Conservation (phyloP, 1,284 basidiomycete species). For the Moesziomyces parantarcticus region DNA sequence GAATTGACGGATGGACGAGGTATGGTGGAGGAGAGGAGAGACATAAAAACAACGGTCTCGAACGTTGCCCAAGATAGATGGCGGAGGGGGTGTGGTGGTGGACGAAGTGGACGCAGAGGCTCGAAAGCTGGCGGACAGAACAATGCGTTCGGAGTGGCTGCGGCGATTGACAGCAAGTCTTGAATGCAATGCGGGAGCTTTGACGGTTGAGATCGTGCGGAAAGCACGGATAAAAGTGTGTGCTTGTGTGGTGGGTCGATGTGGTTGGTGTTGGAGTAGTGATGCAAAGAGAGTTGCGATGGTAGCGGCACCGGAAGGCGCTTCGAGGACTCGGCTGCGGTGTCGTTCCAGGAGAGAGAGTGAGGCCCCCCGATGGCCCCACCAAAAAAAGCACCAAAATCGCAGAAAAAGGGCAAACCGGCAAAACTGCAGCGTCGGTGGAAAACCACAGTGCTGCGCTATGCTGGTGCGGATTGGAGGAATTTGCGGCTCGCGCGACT, state of each 20-base stretch:
- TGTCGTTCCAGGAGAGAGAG: too few species aligned
- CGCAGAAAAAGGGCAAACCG: too few species aligned
- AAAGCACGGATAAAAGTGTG: too few species aligned
- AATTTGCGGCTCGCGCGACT: too few species aligned
- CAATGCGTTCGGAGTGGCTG: not conserved
- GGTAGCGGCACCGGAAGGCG: not conserved
- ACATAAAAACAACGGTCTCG: constrained; percentile 48
- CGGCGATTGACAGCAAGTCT: not conserved
- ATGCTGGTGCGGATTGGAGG: too few species aligned
- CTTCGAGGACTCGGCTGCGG: too few species aligned
- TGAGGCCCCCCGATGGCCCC: too few species aligned
- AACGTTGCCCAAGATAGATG: constrained; percentile 15
- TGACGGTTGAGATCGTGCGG: not conserved
- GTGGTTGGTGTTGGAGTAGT: not conserved
- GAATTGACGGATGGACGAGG: constrained; percentile 49
- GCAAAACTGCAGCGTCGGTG: too few species aligned
- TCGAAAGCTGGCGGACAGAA: not conserved
- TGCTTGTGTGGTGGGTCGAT: not conserved
- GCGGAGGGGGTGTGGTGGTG: constrained; percentile 3
- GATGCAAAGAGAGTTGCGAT: not conserved
- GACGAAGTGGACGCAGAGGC: not conserved
- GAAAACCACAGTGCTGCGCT: too few species aligned
- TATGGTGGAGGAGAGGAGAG: constrained; percentile 48
- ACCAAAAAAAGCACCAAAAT: too few species aligned
- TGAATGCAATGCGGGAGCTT: not conserved